A percentile compares a stretch with the other conserved stretches of the same genome.
These are phyloP conservation scores for Irpex lacteus DNA, from an alignment of 1,284 basidiomycete genomes.

Conservation along the genomic window DNA sequence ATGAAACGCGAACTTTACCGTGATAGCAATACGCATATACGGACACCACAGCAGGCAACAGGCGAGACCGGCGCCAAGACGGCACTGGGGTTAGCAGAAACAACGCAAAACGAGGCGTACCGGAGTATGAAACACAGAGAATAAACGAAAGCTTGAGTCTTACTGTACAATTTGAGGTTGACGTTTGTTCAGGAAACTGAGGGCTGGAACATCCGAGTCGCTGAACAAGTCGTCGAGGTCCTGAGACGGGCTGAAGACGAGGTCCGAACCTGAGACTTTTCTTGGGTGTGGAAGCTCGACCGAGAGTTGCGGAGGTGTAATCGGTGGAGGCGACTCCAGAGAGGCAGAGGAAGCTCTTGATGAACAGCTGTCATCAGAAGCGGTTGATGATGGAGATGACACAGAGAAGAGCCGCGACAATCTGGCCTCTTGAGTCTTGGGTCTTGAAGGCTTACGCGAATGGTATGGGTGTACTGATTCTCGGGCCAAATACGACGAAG, in stretches of 20 bases:
- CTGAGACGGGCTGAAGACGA: neutral
- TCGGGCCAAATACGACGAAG: too few relatives aligned
- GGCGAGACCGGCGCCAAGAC: neutral
- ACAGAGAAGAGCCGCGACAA: neutral
- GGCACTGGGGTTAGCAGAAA: neutral
- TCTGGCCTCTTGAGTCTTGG: neutral
- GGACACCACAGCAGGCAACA: neutral
- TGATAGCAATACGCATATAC: neutral
- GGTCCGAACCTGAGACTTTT: neutral
- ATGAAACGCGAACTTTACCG: neutral
- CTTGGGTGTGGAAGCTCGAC: neutral
- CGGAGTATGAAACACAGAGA: neutral
- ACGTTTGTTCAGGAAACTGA: neutral
- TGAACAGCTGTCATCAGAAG: neutral
- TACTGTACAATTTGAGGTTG: neutral
- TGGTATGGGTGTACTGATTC: neutral
- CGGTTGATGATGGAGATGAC: neutral
- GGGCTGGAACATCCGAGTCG: neutral
- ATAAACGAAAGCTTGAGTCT: neutral
- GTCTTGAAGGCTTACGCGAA: neutral
- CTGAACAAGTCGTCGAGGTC: neutral
- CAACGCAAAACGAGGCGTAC: neutral
- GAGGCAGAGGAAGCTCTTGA: neutral
- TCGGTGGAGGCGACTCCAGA: neutral
- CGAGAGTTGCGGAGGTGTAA: neutral